phyloP scores from a whole-genome alignment of 306 rosid genomes.

The Vigna trinervia region DNA sequence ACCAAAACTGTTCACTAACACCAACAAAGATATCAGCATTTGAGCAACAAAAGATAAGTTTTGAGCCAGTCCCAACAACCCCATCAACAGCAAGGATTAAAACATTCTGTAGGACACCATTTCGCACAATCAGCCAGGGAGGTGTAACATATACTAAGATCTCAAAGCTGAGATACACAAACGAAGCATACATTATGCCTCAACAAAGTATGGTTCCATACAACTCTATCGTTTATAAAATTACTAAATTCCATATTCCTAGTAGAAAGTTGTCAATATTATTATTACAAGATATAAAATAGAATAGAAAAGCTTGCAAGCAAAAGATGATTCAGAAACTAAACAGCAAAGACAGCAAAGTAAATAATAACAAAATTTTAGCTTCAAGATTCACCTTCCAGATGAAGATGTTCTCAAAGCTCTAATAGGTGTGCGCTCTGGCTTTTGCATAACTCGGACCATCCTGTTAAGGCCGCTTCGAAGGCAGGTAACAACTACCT shows the following conservation, averaged over 20 bases:
- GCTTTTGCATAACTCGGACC: constrained; percentile 97
- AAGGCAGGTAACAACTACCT: constrained; percentile 84
- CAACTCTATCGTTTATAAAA: constrained; percentile 8
- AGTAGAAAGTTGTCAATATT: neutral
- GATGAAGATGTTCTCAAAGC: constrained; percentile 97
- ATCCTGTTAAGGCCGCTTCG: constrained; percentile 94
- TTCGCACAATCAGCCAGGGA: neutral
- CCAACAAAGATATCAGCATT: constrained; percentile 21
- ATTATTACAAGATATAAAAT: constrained; percentile 21
- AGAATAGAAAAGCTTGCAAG: constrained; percentile 22
- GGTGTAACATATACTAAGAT: constrained; percentile 23
- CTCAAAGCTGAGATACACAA: neutral
- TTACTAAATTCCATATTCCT: constrained; percentile 17
- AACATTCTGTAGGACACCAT: constrained; percentile 19
- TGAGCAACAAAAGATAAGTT: constrained; percentile 7
- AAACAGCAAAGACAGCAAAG: constrained; percentile 35
- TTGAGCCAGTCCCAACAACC: constrained; percentile 32
- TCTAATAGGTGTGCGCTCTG: constrained; percentile 96
- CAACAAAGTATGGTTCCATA: constrained; percentile 5
- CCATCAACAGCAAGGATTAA: constrained; percentile 29
- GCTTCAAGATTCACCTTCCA: constrained; percentile 79
- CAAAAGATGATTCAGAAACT: constrained; percentile 32
- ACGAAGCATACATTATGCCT: constrained; percentile 8
- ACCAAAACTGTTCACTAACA: constrained; percentile 1
- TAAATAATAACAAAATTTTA: constrained; percentile 33